Evolutionary conservation across 805 yeast species (phyloP).

Genomic region (Sporopachydermia lactativora): DNA sequence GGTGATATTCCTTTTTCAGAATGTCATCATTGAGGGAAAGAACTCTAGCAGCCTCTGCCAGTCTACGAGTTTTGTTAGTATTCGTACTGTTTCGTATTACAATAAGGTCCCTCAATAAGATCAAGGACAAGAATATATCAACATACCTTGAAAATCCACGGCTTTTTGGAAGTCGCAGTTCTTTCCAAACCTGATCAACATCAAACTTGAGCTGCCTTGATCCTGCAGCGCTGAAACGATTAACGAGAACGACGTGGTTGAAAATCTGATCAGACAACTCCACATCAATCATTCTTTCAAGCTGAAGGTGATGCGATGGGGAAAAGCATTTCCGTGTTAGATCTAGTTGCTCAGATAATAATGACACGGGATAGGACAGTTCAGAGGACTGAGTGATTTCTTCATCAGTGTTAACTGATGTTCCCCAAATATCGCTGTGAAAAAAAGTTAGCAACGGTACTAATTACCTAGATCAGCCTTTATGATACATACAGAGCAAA

Average conservation of each 20-base stretch:
- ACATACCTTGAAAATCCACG: constrained; percentile 9
- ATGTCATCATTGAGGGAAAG: neutral
- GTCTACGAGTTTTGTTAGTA: neutral
- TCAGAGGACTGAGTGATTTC: constrained; percentile 11
- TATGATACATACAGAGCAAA: constrained; percentile 21
- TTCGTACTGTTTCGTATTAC: too few relatives aligned
- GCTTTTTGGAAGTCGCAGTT: constrained; percentile 14
- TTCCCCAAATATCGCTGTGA: constrained; percentile 4
- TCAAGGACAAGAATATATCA: too few relatives aligned
- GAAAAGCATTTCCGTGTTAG: constrained; percentile 20
- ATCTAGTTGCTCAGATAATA: constrained; percentile 16
- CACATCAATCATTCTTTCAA: constrained; percentile 15
- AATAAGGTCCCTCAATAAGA: too few relatives aligned
- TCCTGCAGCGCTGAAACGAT: constrained; percentile 22
- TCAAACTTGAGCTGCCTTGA: constrained; percentile 22
- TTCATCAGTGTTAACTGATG: constrained; percentile 2
- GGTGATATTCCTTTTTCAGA: neutral
- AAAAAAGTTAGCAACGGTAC: constrained; percentile 2
- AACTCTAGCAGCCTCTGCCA: neutral
- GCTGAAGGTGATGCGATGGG: constrained; percentile 15
- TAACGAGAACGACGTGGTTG: constrained; percentile 24
- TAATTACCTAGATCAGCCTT: too few relatives aligned
- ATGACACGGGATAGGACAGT: constrained; percentile 15
- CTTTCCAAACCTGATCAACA: constrained; percentile 18
- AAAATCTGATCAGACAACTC: constrained; percentile 24